A percentile compares a stretch with the other conserved stretches of the same genome.
Conservation (phyloP, 2,329 filamentous ascomycete species). For the Leptographium wingfieldii region DNA sequence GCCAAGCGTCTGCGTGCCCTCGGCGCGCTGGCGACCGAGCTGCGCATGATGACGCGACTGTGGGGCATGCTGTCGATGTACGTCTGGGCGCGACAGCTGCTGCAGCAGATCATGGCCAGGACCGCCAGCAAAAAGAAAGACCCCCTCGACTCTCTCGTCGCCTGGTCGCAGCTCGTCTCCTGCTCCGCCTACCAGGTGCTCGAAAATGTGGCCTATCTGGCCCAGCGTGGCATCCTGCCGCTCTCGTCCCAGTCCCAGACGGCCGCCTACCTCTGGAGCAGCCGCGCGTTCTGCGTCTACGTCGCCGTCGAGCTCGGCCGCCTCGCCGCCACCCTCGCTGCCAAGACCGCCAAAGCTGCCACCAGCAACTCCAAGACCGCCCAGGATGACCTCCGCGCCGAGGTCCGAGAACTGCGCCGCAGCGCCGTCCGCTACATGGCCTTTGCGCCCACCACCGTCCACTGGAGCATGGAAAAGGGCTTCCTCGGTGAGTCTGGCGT, state of each 20-base stretch:
- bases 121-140: conserved; percentile 23
- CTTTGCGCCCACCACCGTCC: conserved; percentile 71
- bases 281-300: conserved; percentile 68
- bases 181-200: conserved; percentile 62
- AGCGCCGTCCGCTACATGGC: conserved; percentile 57
- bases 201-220: conserved; percentile 74
- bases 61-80: conserved; percentile 69
- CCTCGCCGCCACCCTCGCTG: conserved; percentile 36
- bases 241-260: conserved; percentile 43
- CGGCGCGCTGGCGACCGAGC: conserved; percentile 54
- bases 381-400: conserved; percentile 28
- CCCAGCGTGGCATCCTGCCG: conserved; percentile 56
- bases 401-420: conserved; percentile 45
- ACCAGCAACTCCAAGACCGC: conserved; percentile 8
- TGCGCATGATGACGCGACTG: conserved; percentile 59
- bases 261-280: conserved; percentile 57
- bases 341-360: conserved; percentile 8
- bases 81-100: conserved; percentile 47
- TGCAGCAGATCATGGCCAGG: conserved; percentile 18
- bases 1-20: conserved; percentile 46
- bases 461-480: conserved; percentile 66
- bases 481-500: conserved; percentile 28
- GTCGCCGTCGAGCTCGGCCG: conserved; percentile 63
- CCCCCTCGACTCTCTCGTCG: conserved; percentile 41
- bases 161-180: conserved; percentile 53